phyloP scores from a whole-genome alignment of 2,329 filamentous ascomycete genomes.

The Aureobasidium sp. region DNA sequence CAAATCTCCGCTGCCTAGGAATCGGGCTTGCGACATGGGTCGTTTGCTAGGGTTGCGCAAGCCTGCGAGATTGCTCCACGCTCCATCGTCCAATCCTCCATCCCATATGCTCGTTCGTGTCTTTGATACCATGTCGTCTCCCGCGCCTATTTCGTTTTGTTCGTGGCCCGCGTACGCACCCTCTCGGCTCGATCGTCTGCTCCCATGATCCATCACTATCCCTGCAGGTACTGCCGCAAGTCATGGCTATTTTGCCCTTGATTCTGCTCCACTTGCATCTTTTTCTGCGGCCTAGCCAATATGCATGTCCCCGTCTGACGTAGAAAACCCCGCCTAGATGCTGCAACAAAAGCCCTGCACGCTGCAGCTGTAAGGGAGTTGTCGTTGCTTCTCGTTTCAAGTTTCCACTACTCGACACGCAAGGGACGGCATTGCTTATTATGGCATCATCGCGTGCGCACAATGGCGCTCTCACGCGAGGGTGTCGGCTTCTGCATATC shows the following conservation, averaged over 20 bases:
- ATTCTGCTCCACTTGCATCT: conserved; percentile 1
- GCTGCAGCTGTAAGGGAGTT: conserved; percentile 5
- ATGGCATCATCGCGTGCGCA: conserved; percentile 5
- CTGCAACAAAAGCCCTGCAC: neutral
- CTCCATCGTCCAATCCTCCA: neutral
- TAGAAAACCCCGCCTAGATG: neutral
- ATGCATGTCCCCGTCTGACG: neutral
- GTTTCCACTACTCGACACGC: conserved; percentile 1
- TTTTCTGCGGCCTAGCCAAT: neutral
- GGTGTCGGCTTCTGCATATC: neutral
- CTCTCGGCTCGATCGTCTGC: neutral
- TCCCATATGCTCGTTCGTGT: neutral
- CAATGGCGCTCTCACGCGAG: neutral
- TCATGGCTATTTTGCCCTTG: conserved; percentile 1
- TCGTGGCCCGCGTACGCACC: neutral
- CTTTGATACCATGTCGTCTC: neutral
- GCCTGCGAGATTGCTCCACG: neutral
- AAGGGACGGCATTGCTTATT: conserved; percentile 2
- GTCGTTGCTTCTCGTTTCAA: conserved; percentile 9
- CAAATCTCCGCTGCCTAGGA: conserved; percentile 9
- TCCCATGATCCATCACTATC: neutral
- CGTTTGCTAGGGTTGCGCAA: conserved; percentile 9
- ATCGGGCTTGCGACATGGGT: conserved; percentile 5
- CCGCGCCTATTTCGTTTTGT: neutral
- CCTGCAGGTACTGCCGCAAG: conserved; percentile 11